Conservation (phyloP, 495 filamentous ascomycete species). For the Penicillium maclennaniae region DNA sequence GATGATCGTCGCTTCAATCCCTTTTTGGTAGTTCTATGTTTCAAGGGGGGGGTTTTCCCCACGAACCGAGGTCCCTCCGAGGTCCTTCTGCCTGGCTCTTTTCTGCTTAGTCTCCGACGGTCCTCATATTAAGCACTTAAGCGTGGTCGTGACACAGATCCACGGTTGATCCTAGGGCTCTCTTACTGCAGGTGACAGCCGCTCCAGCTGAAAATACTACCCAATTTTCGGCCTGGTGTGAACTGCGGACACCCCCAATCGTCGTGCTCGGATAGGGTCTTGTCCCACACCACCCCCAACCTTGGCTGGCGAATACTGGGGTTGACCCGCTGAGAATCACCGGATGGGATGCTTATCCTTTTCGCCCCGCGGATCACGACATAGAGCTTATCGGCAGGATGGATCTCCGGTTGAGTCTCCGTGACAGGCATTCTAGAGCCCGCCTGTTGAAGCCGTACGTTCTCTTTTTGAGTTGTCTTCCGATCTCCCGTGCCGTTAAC, state of each 20-base stretch:
- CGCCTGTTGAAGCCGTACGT: conserved; percentile 29
- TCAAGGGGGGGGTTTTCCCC: neutral
- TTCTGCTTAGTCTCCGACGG: neutral
- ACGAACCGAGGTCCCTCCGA: conserved; percentile 22
- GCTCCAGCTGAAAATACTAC: conserved; percentile 9
- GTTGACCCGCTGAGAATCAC: neutral
- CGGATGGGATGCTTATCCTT: conserved; percentile 21
- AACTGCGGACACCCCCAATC: conserved; percentile 4
- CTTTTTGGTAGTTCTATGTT: neutral
- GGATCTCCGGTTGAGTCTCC: conserved; percentile 26
- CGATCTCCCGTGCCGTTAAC: conserved; percentile 8
- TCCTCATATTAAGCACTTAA: conserved; percentile 5
- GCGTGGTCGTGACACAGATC: conserved; percentile 19
- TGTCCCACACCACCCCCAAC: neutral
- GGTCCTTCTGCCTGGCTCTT: neutral
- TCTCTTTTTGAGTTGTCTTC: neutral
- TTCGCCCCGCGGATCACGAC: conserved; percentile 20
- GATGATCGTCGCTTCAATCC: conserved; percentile 7
- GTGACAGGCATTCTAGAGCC: conserved; percentile 19
- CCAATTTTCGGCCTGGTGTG: conserved; percentile 17
- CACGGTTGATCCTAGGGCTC: conserved; percentile 20
- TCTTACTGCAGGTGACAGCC: conserved; percentile 15
- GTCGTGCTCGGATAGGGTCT: neutral
- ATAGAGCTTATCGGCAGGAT: conserved; percentile 28
- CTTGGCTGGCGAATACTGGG: neutral